Base-by-base conservation (phyloP, 2,329 filamentous ascomycete genomes). In the Cadophora sp. region DNA sequence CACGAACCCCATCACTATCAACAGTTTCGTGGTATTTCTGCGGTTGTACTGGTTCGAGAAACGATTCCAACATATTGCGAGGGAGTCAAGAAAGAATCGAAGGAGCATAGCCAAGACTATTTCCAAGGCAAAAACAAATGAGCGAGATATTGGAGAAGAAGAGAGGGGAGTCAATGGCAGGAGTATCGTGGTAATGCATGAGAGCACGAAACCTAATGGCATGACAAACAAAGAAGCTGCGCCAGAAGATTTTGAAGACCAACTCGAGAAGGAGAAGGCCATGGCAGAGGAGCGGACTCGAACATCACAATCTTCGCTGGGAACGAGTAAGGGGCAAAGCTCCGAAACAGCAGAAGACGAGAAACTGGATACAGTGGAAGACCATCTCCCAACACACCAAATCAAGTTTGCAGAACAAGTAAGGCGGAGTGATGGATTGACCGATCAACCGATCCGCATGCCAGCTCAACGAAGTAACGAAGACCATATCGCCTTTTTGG, bases 31-130 rank as follows among this genome's bases (percentile, higher is more conserved):
- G 55, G 96, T 99, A 8, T 95, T 97, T 74, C 85, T 98, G 16
- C 91, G 96, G 29, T 84, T 99, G 1, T 97, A 97, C 80, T 99
- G 95, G 95, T 99, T 99, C 78, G 94, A 99, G 80, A 97, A 97
- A 80, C 89, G 94, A 8, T 98, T 99, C 77, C 92, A 97, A 77
- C 86, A 92, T 74, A 87, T 97, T 72, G 94, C 92, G 16, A 85
- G 85, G 40, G 92, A 97, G 74, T 89, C 92, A 1, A 87, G 89
- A 65, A 84, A 82, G 53, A 83, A 90, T 64, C 88, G 94, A 64
- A 85, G 86, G 64, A 91, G 86, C 43, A 79, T 90, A n/a, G 82
- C 85, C 80, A 82, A 89, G 83, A 81, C 92, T 76, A 80, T 88
- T 81, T 81, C 90, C 77, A 80, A 82, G 82, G 65, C 85, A 81